Percentiles rank a stretch among this genome's conserved stretches.
phyloP scores from a whole-genome alignment of 257 asterid species.

The Scutellaria baicalensis region DNA sequence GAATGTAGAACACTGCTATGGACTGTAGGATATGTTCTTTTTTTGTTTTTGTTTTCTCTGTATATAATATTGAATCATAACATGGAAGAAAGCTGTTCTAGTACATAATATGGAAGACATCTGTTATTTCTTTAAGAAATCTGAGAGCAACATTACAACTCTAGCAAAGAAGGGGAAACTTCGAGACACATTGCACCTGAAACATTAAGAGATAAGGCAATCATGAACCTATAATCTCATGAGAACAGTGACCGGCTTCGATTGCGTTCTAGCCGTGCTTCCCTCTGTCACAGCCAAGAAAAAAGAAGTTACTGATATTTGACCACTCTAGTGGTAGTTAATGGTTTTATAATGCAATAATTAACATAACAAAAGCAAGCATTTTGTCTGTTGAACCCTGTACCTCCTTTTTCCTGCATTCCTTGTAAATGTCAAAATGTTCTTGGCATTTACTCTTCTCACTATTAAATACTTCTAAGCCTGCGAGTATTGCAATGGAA shows the following conservation, averaged over 20 bases:
- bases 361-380: neutral
- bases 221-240: slow-evolving; percentile 25
- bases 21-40: neutral
- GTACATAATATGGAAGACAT: neutral
- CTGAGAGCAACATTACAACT: neutral
- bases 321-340: neutral
- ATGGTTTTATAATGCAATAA: neutral
- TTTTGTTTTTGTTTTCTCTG: too few relatives aligned
- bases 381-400: neutral
- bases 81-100: too few relatives aligned
- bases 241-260: slow-evolving; percentile 68
- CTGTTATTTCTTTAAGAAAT: neutral
- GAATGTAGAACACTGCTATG: neutral
- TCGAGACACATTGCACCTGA: neutral
- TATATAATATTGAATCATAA: neutral
- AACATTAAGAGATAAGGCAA: neutral
- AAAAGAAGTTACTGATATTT: neutral
- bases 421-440: slow-evolving; percentile 88
- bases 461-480: slow-evolving; percentile 51
- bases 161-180: neutral
- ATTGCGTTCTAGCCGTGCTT: slow-evolving; percentile 92
- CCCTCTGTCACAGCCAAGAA: slow-evolving; percentile 60
- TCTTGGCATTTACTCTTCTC: slow-evolving; percentile 93
- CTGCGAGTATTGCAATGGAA: slow-evolving; percentile 38
- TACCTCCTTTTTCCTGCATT: slow-evolving; percentile 96